Evolutionary conservation across 495 filamentous ascomycete species (phyloP).

Genomic region (Penicillium coffeae): DNA sequence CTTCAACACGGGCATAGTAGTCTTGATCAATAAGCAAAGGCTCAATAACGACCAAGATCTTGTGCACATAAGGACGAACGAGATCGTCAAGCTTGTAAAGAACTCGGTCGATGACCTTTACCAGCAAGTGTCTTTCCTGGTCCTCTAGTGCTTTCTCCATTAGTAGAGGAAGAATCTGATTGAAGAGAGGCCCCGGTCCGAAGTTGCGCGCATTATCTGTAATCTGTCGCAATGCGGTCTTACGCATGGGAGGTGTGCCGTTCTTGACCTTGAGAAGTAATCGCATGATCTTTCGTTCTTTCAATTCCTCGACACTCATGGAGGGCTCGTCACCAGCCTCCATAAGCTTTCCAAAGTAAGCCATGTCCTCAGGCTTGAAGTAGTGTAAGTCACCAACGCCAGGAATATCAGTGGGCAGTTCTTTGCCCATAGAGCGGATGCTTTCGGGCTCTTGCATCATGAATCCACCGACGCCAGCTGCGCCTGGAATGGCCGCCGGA

Average conservation of each 20-base stretch:
- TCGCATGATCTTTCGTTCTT: conserved; percentile 98
- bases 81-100: conserved; percentile 98
- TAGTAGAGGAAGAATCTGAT: conserved; percentile 93
- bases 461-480: conserved; percentile 79
- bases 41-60: conserved; percentile 98
- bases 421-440: conserved; percentile 74
- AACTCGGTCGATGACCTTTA: conserved; percentile 98
- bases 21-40: conserved; percentile 98
- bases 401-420: conserved; percentile 93
- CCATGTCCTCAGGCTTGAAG: conserved; percentile 99
- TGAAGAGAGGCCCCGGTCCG: conserved; percentile 90
- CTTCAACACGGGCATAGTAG: conserved; percentile 97
- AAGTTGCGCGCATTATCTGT: conserved; percentile 98
- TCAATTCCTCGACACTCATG: conserved; percentile 90
- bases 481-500: conserved; percentile 60
- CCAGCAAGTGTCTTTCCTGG: conserved; percentile 95
- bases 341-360: conserved; percentile 96
- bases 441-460: conserved; percentile 97
- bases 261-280: conserved; percentile 98
- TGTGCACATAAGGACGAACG: conserved; percentile 94
- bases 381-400: conserved; percentile 97
- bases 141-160: conserved; percentile 99
- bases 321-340: conserved; percentile 91
- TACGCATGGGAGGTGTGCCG: conserved; percentile 97
- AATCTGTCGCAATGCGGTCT: conserved; percentile 96